Conservation (phyloP, 169 alveolate species). For the Amoebophrya sp. region DNA sequence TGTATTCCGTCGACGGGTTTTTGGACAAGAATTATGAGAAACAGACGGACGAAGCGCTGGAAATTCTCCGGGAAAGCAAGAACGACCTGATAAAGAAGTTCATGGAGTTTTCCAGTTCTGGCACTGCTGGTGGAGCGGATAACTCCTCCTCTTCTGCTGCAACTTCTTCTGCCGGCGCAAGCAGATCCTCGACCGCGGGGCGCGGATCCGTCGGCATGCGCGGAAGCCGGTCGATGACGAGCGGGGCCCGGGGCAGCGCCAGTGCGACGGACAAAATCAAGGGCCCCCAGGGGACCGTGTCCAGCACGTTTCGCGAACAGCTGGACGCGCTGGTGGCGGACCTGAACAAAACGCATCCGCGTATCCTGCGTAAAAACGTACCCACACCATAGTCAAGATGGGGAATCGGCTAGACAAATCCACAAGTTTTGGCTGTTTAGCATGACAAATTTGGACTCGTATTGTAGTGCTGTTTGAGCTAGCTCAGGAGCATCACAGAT, state of each 20-base stretch:
- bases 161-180: not conserved
- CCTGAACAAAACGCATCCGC: slow-evolving; percentile 5
- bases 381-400: too few relatives aligned
- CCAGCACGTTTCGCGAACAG: slow-evolving; percentile 9
- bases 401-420: too few relatives aligned
- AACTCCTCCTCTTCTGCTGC: too few relatives aligned
- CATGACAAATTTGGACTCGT: too few relatives aligned
- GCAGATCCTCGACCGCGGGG: not conserved
- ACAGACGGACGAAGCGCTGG: not conserved
- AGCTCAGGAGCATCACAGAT: too few relatives aligned
- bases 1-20: slow-evolving; percentile 60
- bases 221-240: not conserved
- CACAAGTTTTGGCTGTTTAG: too few relatives aligned
- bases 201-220: not conserved
- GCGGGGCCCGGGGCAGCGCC: not conserved
- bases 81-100: not conserved
- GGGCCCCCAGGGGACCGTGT: not conserved
- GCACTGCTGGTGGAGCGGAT: not conserved
- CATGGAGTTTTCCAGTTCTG: not conserved
- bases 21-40: slow-evolving; percentile 65
- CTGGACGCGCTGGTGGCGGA: not conserved
- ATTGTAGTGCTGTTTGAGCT: too few relatives aligned
- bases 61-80: not conserved
- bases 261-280: not conserved
- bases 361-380: too few relatives aligned